Evolutionary conservation across 768 basidiomycete species (phyloP).

Genomic region (Psilocybe tampanensis): DNA sequence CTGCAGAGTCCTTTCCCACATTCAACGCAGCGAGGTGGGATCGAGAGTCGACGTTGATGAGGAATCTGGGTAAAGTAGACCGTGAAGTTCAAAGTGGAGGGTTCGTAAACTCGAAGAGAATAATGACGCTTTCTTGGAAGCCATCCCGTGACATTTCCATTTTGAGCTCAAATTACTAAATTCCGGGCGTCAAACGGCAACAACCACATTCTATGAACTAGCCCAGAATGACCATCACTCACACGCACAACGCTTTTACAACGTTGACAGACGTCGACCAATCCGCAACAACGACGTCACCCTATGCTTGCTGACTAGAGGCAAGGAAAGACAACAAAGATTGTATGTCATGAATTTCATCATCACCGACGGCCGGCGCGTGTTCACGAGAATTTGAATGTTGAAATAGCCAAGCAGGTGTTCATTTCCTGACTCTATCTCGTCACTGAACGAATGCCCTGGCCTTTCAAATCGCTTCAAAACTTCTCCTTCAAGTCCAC

Average conservation of each 20-base stretch:
- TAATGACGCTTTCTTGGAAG: background rate
- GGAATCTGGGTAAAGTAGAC: too few relatives aligned
- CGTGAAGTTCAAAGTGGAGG: too few relatives aligned
- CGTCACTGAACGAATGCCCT: slow-evolving; percentile 13
- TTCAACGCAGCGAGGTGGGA: slow-evolving; percentile 29
- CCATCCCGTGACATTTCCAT: background rate
- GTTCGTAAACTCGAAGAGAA: too few relatives aligned
- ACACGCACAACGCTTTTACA: background rate
- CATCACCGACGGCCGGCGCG: background rate
- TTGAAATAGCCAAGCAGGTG: too few relatives aligned
- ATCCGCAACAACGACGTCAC: background rate
- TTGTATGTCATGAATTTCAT: background rate
- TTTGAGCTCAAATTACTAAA: background rate
- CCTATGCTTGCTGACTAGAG: background rate
- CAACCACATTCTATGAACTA: background rate
- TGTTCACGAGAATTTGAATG: too few relatives aligned
- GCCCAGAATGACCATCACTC: background rate
- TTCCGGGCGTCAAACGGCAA: background rate
- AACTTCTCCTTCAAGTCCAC: slow-evolving; percentile 14
- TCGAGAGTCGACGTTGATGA: background rate
- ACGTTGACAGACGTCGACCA: too few relatives aligned
- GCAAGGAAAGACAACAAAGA: background rate
- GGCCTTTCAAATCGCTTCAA: slow-evolving; percentile 16
- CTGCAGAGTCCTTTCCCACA: slow-evolving; percentile 97
- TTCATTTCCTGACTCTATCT: background rate